These are phyloP conservation scores for Draba incana DNA, from an alignment of 345 rosid genomes.

Conservation along the genomic window DNA sequence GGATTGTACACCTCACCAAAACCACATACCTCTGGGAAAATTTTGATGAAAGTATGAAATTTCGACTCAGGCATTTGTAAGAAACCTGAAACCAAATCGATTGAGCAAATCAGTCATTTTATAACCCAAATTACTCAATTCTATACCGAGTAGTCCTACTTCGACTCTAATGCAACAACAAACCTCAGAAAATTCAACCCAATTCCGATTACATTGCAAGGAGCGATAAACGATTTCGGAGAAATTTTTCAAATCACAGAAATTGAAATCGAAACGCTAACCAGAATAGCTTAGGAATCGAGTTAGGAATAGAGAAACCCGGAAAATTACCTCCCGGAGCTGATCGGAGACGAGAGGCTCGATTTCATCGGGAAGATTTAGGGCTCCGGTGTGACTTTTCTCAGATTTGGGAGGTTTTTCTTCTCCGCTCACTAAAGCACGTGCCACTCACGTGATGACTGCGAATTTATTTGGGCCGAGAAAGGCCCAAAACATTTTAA, in stretches of 20 bases:
- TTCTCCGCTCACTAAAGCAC: background rate
- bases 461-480: background rate
- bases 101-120: background rate
- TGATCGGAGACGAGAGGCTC: slow-evolving; percentile 76
- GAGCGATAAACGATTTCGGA: no score
- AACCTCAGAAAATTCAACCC: slow-evolving; percentile 2
- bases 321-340: slow-evolving; percentile 64
- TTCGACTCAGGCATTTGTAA: slow-evolving; percentile 94
- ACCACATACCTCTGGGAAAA: slow-evolving; percentile 63
- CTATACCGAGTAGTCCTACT: background rate
- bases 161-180: background rate
- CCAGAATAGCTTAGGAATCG: background rate
- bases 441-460: slow-evolving; percentile 27
- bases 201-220: no score
- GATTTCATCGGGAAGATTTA: slow-evolving; percentile 67
- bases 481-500: background rate
- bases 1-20: no score
- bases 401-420: slow-evolving; percentile 45
- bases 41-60: slow-evolving; percentile 46
- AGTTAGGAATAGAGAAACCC: background rate
- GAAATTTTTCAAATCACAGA: no score
- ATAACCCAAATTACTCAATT: slow-evolving; percentile 5
- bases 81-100: slow-evolving; percentile 68
- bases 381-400: slow-evolving; percentile 52
- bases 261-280: slow-evolving; percentile 23